These are phyloP conservation scores for Aspergillus saccharolyticus DNA, from an alignment of 495 filamentous ascomycete species.

Conservation along the genomic window DNA sequence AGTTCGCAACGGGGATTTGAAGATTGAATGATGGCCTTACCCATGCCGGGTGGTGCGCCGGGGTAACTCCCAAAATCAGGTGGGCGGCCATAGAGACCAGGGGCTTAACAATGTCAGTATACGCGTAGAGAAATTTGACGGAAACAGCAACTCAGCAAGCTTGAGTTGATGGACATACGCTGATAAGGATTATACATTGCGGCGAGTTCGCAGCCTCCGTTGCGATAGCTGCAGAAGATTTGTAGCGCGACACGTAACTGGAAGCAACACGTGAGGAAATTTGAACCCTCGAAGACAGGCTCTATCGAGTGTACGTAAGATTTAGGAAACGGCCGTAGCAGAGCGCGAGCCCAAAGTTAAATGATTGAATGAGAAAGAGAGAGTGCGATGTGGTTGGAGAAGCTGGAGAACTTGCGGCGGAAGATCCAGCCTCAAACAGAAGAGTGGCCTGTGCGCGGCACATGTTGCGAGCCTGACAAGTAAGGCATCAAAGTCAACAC, in stretches of 20 bases:
- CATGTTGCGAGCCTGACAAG: not conserved
- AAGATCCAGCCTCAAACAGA: not conserved
- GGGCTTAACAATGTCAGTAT: slow-evolving; percentile 28
- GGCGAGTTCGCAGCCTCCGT: slow-evolving; percentile 17
- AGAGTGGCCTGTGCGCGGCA: not conserved
- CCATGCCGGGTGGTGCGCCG: slow-evolving; percentile 80
- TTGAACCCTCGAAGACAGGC: not conserved
- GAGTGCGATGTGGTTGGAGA: not conserved
- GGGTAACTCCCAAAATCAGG: slow-evolving; percentile 71
- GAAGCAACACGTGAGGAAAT: not conserved
- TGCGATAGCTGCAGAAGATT: not conserved
- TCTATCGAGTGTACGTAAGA: too few species aligned
- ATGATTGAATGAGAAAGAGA: not conserved
- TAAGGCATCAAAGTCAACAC: not conserved
- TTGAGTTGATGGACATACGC: slow-evolving; percentile 39
- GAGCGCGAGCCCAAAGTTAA: not conserved
- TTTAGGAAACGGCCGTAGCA: too few species aligned
- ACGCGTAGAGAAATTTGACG: not conserved
- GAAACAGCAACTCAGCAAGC: not conserved
- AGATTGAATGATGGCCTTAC: slow-evolving; percentile 44
- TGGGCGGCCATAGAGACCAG: slow-evolving; percentile 62
- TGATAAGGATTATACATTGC: slow-evolving; percentile 75
- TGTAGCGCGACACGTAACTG: not conserved
- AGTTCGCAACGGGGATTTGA: slow-evolving; percentile 6
- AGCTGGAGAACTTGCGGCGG: not conserved